phyloP scores from a whole-genome alignment of 1,284 basidiomycete genomes.

The Rhodotorula sp. region DNA sequence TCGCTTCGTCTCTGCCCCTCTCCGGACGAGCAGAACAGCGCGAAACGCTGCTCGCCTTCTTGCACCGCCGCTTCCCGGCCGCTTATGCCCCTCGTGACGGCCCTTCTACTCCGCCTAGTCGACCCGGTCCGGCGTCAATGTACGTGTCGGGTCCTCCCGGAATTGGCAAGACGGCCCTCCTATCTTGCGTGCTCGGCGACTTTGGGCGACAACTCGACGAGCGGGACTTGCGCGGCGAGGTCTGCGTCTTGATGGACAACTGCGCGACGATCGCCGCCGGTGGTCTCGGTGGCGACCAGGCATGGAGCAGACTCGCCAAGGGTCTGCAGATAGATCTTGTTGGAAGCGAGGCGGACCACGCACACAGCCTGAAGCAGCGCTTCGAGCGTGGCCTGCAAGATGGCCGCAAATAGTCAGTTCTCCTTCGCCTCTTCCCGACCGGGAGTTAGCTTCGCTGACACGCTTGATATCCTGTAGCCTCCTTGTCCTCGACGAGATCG shows the following conservation, averaged over 20 bases:
- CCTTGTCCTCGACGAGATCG: conserved; percentile 53
- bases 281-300: conserved; percentile 5
- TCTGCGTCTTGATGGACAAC: conserved; percentile 48
- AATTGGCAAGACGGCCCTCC: conserved; percentile 52
- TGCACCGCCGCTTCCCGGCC: conserved; percentile 35
- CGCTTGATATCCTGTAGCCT: conserved; percentile 38
- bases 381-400: conserved; percentile 29
- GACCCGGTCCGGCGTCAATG: conserved; percentile 39
- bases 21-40: conserved; percentile 47
- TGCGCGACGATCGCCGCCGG: conserved; percentile 48
- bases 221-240: conserved; percentile 14
- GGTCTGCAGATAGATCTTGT: conserved; percentile 23
- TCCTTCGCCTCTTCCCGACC: not conserved
- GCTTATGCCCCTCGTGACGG: conserved; percentile 12
- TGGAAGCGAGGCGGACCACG: not conserved
- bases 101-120: not conserved
- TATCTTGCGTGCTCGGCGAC: conserved; percentile 47
- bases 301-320: conserved; percentile 44
- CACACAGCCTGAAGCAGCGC: conserved; percentile 28
- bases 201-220: conserved; percentile 27
- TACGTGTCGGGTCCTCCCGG: conserved; percentile 53
- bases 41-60: conserved; percentile 45
- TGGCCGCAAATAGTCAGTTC: conserved; percentile 33
- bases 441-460: not conserved
- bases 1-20: conserved; percentile 42